Conservation (phyloP, 2,329 filamentous ascomycete species). For the Microcyclospora pomicola region DNA sequence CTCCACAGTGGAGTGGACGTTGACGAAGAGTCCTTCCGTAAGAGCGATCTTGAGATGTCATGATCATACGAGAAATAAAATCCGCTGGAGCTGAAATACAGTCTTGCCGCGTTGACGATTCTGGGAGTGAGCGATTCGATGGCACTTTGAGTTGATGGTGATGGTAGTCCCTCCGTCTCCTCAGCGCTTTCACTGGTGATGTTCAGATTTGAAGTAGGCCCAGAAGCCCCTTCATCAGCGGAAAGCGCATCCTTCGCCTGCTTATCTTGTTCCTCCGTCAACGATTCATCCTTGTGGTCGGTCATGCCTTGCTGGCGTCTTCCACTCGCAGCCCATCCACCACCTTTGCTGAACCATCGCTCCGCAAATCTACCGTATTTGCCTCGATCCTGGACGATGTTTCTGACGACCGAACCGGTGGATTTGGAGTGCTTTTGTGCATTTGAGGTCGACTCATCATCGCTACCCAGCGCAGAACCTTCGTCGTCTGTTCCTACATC, state of each 20-base stretch:
- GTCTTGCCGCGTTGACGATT: slow-evolving; percentile 65
- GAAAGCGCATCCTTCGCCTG: slow-evolving; percentile 20
- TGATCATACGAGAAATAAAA: slow-evolving; percentile 95
- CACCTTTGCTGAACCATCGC: slow-evolving; percentile 78
- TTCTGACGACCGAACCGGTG: slow-evolving; percentile 49
- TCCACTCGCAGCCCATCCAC: slow-evolving; percentile 57
- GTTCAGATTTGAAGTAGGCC: slow-evolving; percentile 15
- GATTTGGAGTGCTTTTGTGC: too few species aligned
- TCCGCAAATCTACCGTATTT: slow-evolving; percentile 81
- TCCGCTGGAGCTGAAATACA: slow-evolving; percentile 69
- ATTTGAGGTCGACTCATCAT: slow-evolving; percentile 36
- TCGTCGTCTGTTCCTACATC: slow-evolving; percentile 16
- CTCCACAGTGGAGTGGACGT: slow-evolving; percentile 51
- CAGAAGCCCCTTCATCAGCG: slow-evolving; percentile 24
- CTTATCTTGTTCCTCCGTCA: slow-evolving; percentile 21
- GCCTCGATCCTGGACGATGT: slow-evolving; percentile 72
- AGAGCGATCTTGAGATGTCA: slow-evolving; percentile 62
- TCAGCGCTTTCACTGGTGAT: not conserved
- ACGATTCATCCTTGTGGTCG: slow-evolving; percentile 28
- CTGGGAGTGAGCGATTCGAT: slow-evolving; percentile 56
- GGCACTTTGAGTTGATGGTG: slow-evolving; percentile 3
- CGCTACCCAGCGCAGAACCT: slow-evolving; percentile 20
- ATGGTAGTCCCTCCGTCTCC: not conserved
- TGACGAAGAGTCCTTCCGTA: slow-evolving; percentile 25
- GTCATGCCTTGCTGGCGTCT: slow-evolving; percentile 57